Evolutionary conservation across 352 stramenopile genomes (phyloP).

Genomic region (Pythium insidiosum): DNA sequence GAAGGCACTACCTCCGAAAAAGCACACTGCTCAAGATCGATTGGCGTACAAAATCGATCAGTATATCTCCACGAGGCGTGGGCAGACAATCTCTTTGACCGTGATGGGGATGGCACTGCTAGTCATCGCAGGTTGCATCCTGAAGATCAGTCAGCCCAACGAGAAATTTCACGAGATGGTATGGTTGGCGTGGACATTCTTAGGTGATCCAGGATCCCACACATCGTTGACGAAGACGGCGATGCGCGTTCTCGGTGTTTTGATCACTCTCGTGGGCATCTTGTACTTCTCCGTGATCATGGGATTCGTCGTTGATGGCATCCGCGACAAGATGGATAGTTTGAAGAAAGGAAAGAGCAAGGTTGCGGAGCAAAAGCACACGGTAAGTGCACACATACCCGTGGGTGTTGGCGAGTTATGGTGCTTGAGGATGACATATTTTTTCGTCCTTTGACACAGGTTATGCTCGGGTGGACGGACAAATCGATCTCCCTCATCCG

Average conservation of each 20-base stretch:
- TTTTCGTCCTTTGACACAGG: too few relatives aligned
- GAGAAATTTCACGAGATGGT: constrained; percentile 31
- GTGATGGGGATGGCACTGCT: constrained; percentile 37
- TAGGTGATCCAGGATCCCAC: constrained; percentile 44
- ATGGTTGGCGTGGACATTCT: constrained; percentile 59
- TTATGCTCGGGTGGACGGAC: constrained; percentile 85
- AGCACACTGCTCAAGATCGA: constrained; percentile 31
- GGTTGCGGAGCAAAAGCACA: constrained; percentile 76
- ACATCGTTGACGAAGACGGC: constrained; percentile 24
- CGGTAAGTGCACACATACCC: too few relatives aligned
- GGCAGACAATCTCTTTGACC: constrained; percentile 41
- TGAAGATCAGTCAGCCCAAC: constrained; percentile 25
- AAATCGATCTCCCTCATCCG: constrained; percentile 82
- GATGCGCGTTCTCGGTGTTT: constrained; percentile 40
- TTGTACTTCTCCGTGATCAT: constrained; percentile 88
- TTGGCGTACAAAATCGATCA: constrained; percentile 44
- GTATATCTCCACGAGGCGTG: constrained; percentile 53
- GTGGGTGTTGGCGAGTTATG: too few relatives aligned
- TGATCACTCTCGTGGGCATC: constrained; percentile 60
- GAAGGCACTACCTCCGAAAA: constrained; percentile 4
- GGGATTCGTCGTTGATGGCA: constrained; percentile 83
- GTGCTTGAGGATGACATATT: too few relatives aligned
- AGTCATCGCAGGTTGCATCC: constrained; percentile 24
- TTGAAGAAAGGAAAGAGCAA: constrained; percentile 84
- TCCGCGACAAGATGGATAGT: constrained; percentile 83